phyloP scores from a whole-genome alignment of 805 yeast genomes.

The Diddensiella santjacobensis region DNA sequence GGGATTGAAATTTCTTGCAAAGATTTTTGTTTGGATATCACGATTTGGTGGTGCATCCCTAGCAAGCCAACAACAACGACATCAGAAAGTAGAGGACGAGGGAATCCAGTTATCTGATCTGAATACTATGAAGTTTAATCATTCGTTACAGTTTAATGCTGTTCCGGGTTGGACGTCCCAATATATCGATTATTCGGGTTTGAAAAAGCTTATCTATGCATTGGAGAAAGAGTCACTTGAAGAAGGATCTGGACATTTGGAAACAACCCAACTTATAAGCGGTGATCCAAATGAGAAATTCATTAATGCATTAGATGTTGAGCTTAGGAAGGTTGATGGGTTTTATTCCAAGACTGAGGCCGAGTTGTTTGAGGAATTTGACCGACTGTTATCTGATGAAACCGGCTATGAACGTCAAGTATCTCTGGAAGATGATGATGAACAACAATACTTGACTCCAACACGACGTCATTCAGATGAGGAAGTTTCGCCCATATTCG shows the following conservation, averaged over 20 bases:
- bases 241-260: constrained; percentile 26
- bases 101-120: too few relatives aligned
- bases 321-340: constrained; percentile 67
- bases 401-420: constrained; percentile 49
- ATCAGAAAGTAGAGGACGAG: too few relatives aligned
- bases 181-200: constrained; percentile 82
- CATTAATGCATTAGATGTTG: constrained; percentile 68
- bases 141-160: constrained; percentile 91
- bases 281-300: constrained; percentile 59
- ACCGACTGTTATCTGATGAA: constrained; percentile 57
- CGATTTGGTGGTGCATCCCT: not conserved
- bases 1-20: too few relatives aligned
- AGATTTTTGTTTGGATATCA: not conserved
- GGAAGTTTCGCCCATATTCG: not conserved
- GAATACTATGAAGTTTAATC: constrained; percentile 82
- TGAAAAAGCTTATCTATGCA: constrained; percentile 79
- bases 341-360: constrained; percentile 69
- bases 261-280: constrained; percentile 33
- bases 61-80: too few relatives aligned
- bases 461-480: not conserved
- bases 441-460: not conserved
- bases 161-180: constrained; percentile 97
- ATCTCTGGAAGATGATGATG: constrained; percentile 36
- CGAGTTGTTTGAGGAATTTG: constrained; percentile 50
- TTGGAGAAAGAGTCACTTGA: constrained; percentile 62